Conservation (phyloP, 2,329 filamentous ascomycete genomes). For the Falciphora oryzae region DNA sequence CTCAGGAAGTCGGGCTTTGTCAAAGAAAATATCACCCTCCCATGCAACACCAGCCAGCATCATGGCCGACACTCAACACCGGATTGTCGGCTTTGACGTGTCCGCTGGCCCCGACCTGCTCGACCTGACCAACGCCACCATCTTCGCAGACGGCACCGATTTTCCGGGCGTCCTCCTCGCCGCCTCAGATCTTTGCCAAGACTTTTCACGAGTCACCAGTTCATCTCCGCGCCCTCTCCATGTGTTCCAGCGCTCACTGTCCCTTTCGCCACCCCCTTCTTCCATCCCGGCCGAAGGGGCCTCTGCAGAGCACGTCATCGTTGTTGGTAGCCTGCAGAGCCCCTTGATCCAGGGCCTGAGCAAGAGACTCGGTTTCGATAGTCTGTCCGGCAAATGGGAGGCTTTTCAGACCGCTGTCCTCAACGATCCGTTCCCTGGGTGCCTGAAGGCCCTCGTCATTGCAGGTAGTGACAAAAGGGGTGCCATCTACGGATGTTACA, state of each 20-base stretch:
- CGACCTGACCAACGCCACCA: conserved; percentile 3
- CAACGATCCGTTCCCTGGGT: conserved; percentile 20
- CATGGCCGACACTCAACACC: not conserved
- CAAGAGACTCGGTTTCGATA: conserved; percentile 35
- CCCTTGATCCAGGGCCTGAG: conserved; percentile 40
- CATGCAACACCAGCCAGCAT: not conserved
- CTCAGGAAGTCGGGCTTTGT: not conserved
- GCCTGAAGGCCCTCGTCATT: conserved; percentile 36
- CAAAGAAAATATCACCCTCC: not conserved
- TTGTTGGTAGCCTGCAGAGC: conserved; percentile 43
- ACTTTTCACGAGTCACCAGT: conserved; percentile 3
- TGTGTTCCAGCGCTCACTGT: not conserved
- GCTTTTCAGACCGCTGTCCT: conserved; percentile 44
- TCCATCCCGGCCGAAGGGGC: not conserved
- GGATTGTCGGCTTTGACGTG: not conserved
- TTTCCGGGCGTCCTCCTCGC: conserved; percentile 4
- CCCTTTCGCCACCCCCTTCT: not conserved
- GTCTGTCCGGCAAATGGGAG: conserved; percentile 49
- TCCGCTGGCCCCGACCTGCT: not conserved
- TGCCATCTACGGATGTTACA: conserved; percentile 52
- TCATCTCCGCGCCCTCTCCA: not conserved
- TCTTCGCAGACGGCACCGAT: conserved; percentile 5
- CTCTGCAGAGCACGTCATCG: conserved; percentile 32
- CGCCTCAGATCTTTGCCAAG: conserved; percentile 3
- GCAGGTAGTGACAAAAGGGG: conserved; percentile 50